These are phyloP conservation scores for Phaseolus lunatus DNA, from an alignment of 306 rosid genomes.

Conservation along the genomic window DNA sequence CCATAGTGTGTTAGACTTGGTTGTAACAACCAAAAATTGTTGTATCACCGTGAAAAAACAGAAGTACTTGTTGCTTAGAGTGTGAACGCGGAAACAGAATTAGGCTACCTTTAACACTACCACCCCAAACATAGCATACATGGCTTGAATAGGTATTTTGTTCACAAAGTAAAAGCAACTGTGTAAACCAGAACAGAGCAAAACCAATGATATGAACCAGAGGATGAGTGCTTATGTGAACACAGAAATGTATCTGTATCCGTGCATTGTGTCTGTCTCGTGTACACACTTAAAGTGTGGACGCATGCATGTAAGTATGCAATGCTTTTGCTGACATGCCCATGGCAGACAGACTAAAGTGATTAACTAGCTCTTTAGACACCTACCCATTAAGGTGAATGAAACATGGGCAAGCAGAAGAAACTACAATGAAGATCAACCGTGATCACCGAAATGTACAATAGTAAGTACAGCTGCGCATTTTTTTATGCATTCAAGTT, in stretches of 20 bases:
- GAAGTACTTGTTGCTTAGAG: not conserved
- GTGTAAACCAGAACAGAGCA: constrained; percentile 5
- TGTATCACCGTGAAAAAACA: not conserved
- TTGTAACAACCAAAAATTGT: not conserved
- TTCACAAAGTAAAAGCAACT: constrained; percentile 15
- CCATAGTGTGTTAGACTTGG: not conserved
- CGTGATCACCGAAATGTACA: not conserved
- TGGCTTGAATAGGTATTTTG: not conserved
- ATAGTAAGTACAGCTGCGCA: not conserved
- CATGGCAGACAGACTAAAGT: not conserved
- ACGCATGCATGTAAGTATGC: not conserved
- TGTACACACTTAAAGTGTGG: not conserved
- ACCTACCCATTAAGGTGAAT: not conserved
- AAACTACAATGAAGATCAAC: not conserved
- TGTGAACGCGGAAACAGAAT: not conserved
- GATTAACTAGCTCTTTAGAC: not conserved
- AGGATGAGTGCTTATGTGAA: not conserved
- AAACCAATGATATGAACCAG: constrained; percentile 1
- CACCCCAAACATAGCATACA: not conserved
- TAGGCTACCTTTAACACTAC: no score
- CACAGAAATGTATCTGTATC: not conserved
- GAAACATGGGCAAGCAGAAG: not conserved
- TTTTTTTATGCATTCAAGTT: not conserved
- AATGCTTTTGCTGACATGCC: not conserved
- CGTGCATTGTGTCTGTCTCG: not conserved